Conservation (phyloP, 768 basidiomycete genomes). For the Suillus weaverae region DNA sequence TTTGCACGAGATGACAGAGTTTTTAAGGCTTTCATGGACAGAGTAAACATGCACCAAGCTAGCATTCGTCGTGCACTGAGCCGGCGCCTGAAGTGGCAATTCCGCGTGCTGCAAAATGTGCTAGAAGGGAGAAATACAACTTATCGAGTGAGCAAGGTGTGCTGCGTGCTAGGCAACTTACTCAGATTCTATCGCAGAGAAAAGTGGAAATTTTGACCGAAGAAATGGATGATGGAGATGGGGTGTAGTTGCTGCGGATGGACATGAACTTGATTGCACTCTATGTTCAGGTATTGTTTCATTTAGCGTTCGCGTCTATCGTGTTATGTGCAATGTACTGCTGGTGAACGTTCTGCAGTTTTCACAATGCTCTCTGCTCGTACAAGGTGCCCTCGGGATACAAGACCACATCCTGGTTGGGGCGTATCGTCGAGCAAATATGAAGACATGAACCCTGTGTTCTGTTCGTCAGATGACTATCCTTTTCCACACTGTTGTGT, state of each 20-base stretch:
- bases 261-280: neutral
- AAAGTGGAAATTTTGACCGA: slow-evolving; percentile 62
- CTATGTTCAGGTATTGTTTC: slow-evolving; percentile 10
- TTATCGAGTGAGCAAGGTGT: slow-evolving; percentile 52
- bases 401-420: slow-evolving; percentile 53
- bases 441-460: slow-evolving; percentile 17
- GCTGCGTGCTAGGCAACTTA: neutral
- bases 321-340: neutral
- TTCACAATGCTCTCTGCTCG: slow-evolving; percentile 45
- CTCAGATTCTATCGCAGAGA: slow-evolving; percentile 37
- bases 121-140: slow-evolving; percentile 67
- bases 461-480: neutral
- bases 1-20: slow-evolving; percentile 93
- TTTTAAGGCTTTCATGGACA: slow-evolving; percentile 64
- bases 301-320: slow-evolving; percentile 3
- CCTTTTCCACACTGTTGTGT: neutral
- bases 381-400: slow-evolving; percentile 75
- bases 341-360: slow-evolving; percentile 8
- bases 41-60: slow-evolving; percentile 36
- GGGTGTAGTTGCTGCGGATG: slow-evolving; percentile 34
- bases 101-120: slow-evolving; percentile 59
- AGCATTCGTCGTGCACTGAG: slow-evolving; percentile 49
- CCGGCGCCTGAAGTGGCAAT: slow-evolving; percentile 68
- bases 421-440: slow-evolving; percentile 85
- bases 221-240: slow-evolving; percentile 66